Conservation (phyloP, 2,329 filamentous ascomycete species). For the Akanthomyces lecanii region DNA sequence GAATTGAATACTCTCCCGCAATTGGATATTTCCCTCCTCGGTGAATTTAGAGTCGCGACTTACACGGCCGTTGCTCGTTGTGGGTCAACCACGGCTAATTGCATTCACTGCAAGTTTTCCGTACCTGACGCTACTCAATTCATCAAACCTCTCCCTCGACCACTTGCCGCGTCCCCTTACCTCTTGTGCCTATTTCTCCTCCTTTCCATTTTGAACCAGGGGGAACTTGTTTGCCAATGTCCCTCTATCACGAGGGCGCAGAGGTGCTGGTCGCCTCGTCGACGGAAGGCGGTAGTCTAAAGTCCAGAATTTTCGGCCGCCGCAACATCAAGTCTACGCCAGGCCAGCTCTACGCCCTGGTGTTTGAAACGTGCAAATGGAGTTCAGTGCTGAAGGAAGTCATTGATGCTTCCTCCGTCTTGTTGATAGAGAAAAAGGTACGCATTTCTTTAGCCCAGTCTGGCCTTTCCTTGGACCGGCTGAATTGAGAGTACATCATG, state of each 20-base stretch:
- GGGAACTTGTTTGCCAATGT: slow-evolving; percentile 55
- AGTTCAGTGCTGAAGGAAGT: slow-evolving; percentile 80
- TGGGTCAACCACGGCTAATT: slow-evolving; percentile 17
- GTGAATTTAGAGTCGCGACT: neutral
- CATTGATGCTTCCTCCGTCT: slow-evolving; percentile 73
- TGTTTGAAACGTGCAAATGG: slow-evolving; percentile 87
- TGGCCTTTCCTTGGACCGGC: neutral
- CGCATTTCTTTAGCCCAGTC: neutral
- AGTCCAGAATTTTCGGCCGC: slow-evolving; percentile 75
- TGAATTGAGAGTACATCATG: neutral
- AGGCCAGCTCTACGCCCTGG: slow-evolving; percentile 81
- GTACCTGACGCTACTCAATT: neutral
- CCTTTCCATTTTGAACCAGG: neutral
- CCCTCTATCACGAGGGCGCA: slow-evolving; percentile 89
- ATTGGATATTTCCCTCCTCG: neutral
- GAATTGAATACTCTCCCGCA: slow-evolving; percentile 6
- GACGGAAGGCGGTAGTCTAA: slow-evolving; percentile 68
- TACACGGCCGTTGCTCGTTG: slow-evolving; percentile 24
- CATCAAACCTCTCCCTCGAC: neutral
- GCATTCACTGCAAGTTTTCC: slow-evolving; percentile 7
- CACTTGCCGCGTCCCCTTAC: neutral
- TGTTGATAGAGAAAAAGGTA: slow-evolving; percentile 83
- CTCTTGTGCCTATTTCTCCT: neutral
- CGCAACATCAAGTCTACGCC: slow-evolving; percentile 72
- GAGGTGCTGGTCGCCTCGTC: slow-evolving; percentile 60